These are phyloP conservation scores for Trichosporon sp. DNA, from an alignment of 1,284 basidiomycete species.

Conservation along the genomic window DNA sequence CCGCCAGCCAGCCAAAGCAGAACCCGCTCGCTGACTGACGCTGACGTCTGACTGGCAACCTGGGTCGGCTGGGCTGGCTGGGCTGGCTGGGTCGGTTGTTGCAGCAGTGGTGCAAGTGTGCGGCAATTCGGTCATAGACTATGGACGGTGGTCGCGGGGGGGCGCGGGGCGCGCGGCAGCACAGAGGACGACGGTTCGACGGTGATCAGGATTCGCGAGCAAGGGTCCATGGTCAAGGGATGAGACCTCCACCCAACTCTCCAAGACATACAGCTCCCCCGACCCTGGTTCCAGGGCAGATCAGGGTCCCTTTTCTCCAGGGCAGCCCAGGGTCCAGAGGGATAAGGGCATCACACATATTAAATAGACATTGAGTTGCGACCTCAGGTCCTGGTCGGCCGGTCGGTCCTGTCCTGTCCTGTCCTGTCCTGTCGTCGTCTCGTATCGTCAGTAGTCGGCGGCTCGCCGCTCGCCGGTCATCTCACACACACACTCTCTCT, in stretches of 20 bases:
- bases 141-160: too few species aligned
- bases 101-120: too few species aligned
- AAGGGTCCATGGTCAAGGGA: background rate
- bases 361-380: conserved; percentile 3
- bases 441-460: background rate
- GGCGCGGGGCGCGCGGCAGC: too few species aligned
- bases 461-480: too few species aligned
- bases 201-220: background rate
- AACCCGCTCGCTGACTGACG: too few species aligned
- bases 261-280: background rate
- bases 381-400: background rate
- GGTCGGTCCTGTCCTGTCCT: background rate
- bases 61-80: too few species aligned
- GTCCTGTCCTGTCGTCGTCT: background rate
- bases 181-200: background rate
- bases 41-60: too few species aligned
- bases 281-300: background rate
- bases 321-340: background rate
- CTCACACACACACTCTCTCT: too few species aligned
- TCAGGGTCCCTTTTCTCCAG: background rate
- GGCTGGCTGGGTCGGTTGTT: too few species aligned
- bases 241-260: background rate
- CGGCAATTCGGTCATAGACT: too few species aligned
- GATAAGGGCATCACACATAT: conserved; percentile 3
- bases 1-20: too few species aligned